A percentile compares a stretch with the other conserved stretches of the same genome.
Conservation (phyloP, 371 early-diverging fungal genomes). For the Mucor sp. region DNA sequence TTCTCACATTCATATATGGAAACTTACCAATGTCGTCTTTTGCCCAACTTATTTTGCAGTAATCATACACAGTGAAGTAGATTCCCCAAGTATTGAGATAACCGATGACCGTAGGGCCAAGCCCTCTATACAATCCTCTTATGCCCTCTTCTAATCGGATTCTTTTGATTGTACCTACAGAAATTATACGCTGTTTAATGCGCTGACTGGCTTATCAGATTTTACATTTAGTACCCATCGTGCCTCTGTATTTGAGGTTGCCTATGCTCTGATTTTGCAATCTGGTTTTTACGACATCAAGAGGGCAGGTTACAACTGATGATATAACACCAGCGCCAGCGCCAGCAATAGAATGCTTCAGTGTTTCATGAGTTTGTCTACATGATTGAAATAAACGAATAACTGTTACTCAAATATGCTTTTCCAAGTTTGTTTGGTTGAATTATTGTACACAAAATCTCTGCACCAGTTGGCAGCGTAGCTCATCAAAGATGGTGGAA, state of each 20-base stretch:
- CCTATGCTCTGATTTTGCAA: constrained; percentile 88
- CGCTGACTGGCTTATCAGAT: neutral
- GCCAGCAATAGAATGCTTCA: constrained; percentile 80
- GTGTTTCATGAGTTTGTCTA: constrained; percentile 56
- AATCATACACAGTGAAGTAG: constrained; percentile 84
- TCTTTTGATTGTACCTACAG: constrained; percentile 63
- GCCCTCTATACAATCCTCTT: constrained; percentile 88
- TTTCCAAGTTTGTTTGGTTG: neutral
- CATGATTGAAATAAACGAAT: neutral
- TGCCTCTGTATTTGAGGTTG: constrained; percentile 46
- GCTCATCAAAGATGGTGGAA: neutral
- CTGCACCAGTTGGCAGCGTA: constrained; percentile 38
- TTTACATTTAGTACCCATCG: constrained; percentile 30
- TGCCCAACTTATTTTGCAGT: constrained; percentile 53
- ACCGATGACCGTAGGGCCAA: constrained; percentile 86
- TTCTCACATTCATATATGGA: constrained; percentile 22
- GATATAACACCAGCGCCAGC: constrained; percentile 84
- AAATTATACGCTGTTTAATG: neutral
- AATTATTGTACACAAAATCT: constrained; percentile 35
- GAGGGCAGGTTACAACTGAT: constrained; percentile 86
- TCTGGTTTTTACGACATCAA: constrained; percentile 95
- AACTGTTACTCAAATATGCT: neutral
- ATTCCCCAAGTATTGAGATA: constrained; percentile 93
- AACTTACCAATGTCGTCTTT: constrained; percentile 19
- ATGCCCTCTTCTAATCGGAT: constrained; percentile 88